Conservation (phyloP, 2,329 filamentous ascomycete species). For the Mycocentrospora acerina region DNA sequence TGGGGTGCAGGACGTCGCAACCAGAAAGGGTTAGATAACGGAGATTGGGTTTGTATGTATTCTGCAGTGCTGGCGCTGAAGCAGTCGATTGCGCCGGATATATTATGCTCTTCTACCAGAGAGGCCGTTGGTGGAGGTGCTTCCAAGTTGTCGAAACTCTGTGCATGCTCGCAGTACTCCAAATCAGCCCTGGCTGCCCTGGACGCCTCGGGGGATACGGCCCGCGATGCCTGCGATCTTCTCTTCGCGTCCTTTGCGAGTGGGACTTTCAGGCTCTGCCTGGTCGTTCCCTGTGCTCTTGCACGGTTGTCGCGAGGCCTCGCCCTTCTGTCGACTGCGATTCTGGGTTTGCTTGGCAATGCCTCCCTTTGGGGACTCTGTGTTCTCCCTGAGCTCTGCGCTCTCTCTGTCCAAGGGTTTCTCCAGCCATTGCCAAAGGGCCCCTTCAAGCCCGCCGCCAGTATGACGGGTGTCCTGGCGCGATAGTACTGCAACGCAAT, state of each 20-base stretch:
- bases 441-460: constrained; percentile 63
- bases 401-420: constrained; percentile 36
- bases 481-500: constrained; percentile 61
- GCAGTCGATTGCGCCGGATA: constrained; percentile 14
- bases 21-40: constrained; percentile 23
- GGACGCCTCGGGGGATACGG: constrained; percentile 21
- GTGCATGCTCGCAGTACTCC: constrained; percentile 5
- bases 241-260: neutral
- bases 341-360: neutral
- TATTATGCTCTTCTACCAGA: constrained; percentile 9
- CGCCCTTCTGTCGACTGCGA: neutral
- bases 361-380: neutral
- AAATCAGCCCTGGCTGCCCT: constrained; percentile 10
- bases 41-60: constrained; percentile 10
- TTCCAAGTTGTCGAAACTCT: constrained; percentile 14
- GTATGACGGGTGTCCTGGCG: constrained; percentile 58
- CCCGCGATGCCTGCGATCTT: constrained; percentile 4
- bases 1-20: constrained; percentile 20
- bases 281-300: too few relatives aligned
- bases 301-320: constrained; percentile 1
- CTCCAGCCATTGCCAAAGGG: constrained; percentile 55
- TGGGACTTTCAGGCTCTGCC: too few relatives aligned
- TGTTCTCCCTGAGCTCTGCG: neutral
- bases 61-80: constrained; percentile 19
- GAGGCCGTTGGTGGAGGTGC: constrained; percentile 20